Conservation (phyloP, 2,329 filamentous ascomycete genomes). For the Colletotrichum sidae region DNA sequence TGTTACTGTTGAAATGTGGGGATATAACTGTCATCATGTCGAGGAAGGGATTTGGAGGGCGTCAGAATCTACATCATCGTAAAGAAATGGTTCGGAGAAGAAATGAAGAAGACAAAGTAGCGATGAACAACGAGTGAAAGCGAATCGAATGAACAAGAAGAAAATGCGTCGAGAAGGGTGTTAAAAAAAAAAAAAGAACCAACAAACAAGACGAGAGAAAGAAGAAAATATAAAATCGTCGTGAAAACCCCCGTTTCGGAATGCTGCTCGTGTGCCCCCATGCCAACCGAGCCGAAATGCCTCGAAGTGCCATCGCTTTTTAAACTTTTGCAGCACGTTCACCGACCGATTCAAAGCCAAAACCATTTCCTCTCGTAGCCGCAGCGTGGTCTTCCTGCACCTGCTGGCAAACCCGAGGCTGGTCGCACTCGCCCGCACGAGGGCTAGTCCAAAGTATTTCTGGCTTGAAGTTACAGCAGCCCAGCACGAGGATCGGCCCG, state of each 20-base stretch:
- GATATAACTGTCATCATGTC: not conserved
- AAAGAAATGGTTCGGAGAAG: not conserved
- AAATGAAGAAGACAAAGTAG: not conserved
- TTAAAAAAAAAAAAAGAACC: not conserved
- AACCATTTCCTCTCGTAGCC: too few relatives aligned
- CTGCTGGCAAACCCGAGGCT: too few relatives aligned
- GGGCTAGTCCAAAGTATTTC: too few relatives aligned
- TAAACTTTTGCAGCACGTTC: not conserved
- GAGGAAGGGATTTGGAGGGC: not conserved
- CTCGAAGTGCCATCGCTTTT: conserved; percentile 10
- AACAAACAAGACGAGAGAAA: not conserved
- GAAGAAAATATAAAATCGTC: not conserved
- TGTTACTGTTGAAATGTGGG: not conserved
- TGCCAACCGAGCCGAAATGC: conserved; percentile 3
- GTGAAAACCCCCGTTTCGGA: conserved; percentile 1
- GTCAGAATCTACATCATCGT: conserved; percentile 14
- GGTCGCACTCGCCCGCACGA: too few relatives aligned
- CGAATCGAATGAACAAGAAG: not conserved
- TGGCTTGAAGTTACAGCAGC: too few relatives aligned
- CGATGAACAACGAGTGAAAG: not conserved
- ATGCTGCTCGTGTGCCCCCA: conserved; percentile 12
- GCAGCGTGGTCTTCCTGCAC: too few relatives aligned
- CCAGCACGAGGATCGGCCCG: not conserved
- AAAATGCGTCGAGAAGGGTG: not conserved
- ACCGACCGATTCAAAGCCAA: too few relatives aligned